These are phyloP conservation scores for Leccinum incarnatum DNA, from an alignment of 768 basidiomycete genomes.

Conservation along the genomic window DNA sequence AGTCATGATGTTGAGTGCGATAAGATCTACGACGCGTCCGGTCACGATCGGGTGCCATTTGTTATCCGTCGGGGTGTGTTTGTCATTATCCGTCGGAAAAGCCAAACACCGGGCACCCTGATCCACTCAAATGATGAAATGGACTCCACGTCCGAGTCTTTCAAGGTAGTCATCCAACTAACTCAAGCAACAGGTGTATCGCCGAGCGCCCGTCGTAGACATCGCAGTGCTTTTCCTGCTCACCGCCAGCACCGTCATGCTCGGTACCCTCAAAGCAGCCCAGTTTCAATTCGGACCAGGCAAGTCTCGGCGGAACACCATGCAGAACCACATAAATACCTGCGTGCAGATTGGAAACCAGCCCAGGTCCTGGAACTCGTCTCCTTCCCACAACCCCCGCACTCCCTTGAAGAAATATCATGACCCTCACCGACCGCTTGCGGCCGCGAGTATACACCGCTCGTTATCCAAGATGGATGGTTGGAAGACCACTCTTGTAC, in stretches of 20 bases:
- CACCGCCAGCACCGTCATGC: neutral
- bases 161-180: neutral
- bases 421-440: slow-evolving; percentile 29
- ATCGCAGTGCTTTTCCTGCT: neutral
- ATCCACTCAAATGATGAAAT: neutral
- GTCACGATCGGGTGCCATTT: neutral
- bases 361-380: neutral
- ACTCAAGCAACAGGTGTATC: neutral
- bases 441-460: slow-evolving; percentile 39
- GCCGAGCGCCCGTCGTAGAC: neutral
- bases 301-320: slow-evolving; percentile 14
- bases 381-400: neutral
- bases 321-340: slow-evolving; percentile 24
- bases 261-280: slow-evolving; percentile 1
- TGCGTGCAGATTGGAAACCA: neutral
- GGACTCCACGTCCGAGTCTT: neutral
- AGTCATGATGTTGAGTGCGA: slow-evolving; percentile 42
- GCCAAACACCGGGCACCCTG: neutral
- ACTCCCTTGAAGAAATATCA: slow-evolving; percentile 13
- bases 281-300: slow-evolving; percentile 18
- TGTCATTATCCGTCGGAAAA: neutral
- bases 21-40: neutral
- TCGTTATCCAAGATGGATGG: slow-evolving; percentile 53
- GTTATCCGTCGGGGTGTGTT: neutral
- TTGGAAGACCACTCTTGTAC: slow-evolving; percentile 47